These are phyloP conservation scores for Pichia sp. DNA, from an alignment of 1,139 yeast species.

Conservation along the genomic window DNA sequence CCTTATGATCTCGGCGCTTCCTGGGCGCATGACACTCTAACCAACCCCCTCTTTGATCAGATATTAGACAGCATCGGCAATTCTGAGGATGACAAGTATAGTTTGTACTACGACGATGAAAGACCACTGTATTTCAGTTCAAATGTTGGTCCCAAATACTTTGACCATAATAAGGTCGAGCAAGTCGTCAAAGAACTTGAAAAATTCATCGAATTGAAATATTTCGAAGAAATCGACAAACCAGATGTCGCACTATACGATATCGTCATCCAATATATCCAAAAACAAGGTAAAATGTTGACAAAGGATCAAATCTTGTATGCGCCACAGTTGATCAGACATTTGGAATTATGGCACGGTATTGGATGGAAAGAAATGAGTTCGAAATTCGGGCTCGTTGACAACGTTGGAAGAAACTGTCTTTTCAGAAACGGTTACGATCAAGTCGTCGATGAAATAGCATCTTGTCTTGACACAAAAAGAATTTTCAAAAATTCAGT, in stretches of 20 bases:
- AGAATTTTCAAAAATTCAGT: slow-evolving; percentile 44
- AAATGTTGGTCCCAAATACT: slow-evolving; percentile 28
- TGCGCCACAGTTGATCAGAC: slow-evolving; percentile 46
- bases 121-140: slow-evolving; percentile 33
- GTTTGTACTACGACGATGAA: slow-evolving; percentile 49
- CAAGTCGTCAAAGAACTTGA: slow-evolving; percentile 57
- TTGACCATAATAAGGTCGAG: slow-evolving; percentile 35
- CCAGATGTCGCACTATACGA: slow-evolving; percentile 52
- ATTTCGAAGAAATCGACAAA: slow-evolving; percentile 46
- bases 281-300: slow-evolving; percentile 44
- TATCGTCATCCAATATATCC: slow-evolving; percentile 43
- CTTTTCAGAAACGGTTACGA: slow-evolving; percentile 61
- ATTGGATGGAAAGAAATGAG: slow-evolving; percentile 64
- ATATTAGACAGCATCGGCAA: slow-evolving; percentile 30
- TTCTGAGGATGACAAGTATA: slow-evolving; percentile 27
- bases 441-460: slow-evolving; percentile 46
- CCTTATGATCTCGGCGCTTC: slow-evolving; percentile 79
- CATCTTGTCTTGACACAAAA: slow-evolving; percentile 38
- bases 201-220: slow-evolving; percentile 55
- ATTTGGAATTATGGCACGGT: slow-evolving; percentile 78
- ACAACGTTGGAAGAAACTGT: slow-evolving; percentile 74
- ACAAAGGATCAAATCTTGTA: slow-evolving; percentile 50
- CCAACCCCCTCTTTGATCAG: slow-evolving; percentile 64
- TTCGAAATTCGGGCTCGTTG: slow-evolving; percentile 63
- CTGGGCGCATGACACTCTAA: slow-evolving; percentile 84